Evolutionary conservation across 2,329 filamentous ascomycete genomes (phyloP).

Genomic region (Fusarium continuum): DNA sequence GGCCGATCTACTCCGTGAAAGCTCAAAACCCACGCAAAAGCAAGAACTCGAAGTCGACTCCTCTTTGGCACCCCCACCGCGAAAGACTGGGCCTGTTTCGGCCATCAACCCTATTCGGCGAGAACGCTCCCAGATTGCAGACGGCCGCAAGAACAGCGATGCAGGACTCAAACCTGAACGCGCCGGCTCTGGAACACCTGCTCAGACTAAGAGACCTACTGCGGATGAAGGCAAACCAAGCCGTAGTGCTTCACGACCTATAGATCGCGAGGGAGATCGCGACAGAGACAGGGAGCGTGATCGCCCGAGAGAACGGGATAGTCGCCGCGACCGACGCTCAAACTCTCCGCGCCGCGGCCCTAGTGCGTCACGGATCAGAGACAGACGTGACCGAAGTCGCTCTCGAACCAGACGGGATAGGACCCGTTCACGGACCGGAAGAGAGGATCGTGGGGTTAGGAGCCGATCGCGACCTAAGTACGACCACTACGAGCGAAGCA

Average conservation of each 20-base stretch:
- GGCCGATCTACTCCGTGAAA: constrained; percentile 67
- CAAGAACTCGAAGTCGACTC: constrained; percentile 66
- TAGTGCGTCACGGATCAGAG: constrained; percentile 46
- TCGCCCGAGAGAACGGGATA: constrained; percentile 43
- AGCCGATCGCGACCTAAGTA: constrained; percentile 49
- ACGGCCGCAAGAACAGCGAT: constrained; percentile 53
- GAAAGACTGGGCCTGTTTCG: constrained; percentile 62
- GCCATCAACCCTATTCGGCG: constrained; percentile 66
- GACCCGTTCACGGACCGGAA: constrained; percentile 51
- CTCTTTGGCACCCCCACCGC: constrained; percentile 64
- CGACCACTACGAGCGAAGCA: constrained; percentile 49
- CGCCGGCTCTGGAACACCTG: constrained; percentile 47
- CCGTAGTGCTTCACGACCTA: constrained; percentile 47
- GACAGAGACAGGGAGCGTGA: constrained; percentile 45
- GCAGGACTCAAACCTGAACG: constrained; percentile 47
- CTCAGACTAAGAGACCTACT: constrained; percentile 40
- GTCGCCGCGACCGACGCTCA: constrained; percentile 50
- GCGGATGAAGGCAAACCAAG: constrained; percentile 46
- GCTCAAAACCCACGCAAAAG: constrained; percentile 59
- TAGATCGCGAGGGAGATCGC: constrained; percentile 39
- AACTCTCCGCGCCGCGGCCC: constrained; percentile 51
- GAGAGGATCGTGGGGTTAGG: constrained; percentile 46
- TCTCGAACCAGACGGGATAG: constrained; percentile 51
- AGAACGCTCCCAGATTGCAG: constrained; percentile 55
- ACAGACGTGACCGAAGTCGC: constrained; percentile 51